Base-by-base conservation (phyloP, 1,139 yeast genomes). In the Geotrichum fermentans region DNA sequence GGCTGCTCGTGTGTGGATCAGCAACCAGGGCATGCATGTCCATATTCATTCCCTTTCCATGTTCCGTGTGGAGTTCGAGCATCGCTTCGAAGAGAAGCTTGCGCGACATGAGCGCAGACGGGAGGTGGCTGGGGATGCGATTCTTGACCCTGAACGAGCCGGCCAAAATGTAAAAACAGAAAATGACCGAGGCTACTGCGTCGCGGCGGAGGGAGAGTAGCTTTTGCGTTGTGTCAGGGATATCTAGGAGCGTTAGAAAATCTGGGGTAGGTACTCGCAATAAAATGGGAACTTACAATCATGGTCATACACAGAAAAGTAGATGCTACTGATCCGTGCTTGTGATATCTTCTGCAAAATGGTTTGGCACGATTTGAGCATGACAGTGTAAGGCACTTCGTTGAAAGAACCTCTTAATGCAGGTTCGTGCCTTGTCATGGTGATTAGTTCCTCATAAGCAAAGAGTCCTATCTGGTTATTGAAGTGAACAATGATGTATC, bases 261-360 rank as follows among this genome's bases (percentile, higher is more conserved):
- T 24, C 28, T 24, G 28, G n/a, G n/a, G n/a, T n/a, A n/a, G n/a
- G n/a, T n/a, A n/a, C n/a, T n/a, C n/a, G 6, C 28, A 24, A 24
- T 24, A 24, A 24, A 24, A 24, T 6, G 10, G 26, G 14, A 7
- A 43, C 46, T 43, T 16, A 43, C 46, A 30, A 16, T 48, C 51
- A 29, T 43, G 47, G 26, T 72, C 73, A 70, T 73, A 73, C 14
- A 74, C 69, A 50, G 70, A 72, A 59, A 75, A 75, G 53, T 71
- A 72, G 1, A 71, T 62, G 24, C 77, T 73, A 24, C 75, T 71
- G 51, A 74, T 71, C 54, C 79, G 66, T 1, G 79, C 77, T 50
- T 74, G 77, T 13, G 73, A 69, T 24, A 72, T 64, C 49, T 70
- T 71, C 44, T 73, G 76, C 37, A 73, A 55, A 8, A 75, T 58